Percentiles rank a stretch among this genome's conserved stretches.
Conservation (phyloP, 768 basidiomycete genomes). For the Tricholoma terreum region DNA sequence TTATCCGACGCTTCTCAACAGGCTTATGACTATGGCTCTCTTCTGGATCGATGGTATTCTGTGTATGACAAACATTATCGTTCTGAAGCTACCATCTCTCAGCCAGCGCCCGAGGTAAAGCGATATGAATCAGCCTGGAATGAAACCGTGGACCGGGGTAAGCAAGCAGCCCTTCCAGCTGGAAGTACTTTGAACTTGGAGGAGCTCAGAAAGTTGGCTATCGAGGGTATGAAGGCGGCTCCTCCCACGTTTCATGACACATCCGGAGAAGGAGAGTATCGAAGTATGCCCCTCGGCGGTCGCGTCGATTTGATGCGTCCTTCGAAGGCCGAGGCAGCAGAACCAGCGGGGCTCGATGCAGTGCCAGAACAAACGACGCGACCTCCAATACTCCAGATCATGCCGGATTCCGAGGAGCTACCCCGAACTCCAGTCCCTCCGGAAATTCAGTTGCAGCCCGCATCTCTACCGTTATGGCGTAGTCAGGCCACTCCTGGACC, state of each 20-base stretch:
- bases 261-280: slow-evolving; percentile 67
- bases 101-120: slow-evolving; percentile 56
- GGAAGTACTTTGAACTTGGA: slow-evolving; percentile 51
- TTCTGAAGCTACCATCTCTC: slow-evolving; percentile 42
- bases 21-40: slow-evolving; percentile 73
- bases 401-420: slow-evolving; percentile 23
- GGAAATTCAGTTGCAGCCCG: slow-evolving; percentile 25
- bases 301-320: slow-evolving; percentile 85
- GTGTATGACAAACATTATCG: slow-evolving; percentile 90
- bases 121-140: slow-evolving; percentile 81
- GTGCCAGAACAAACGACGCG: slow-evolving; percentile 1
- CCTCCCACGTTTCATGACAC: slow-evolving; percentile 15
- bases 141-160: slow-evolving; percentile 24
- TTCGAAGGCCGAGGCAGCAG: slow-evolving; percentile 20
- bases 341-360: slow-evolving; percentile 6
- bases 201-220: slow-evolving; percentile 58
- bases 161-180: slow-evolving; percentile 17
- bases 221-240: slow-evolving; percentile 50
- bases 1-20: slow-evolving; percentile 32
- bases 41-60: slow-evolving; percentile 88
- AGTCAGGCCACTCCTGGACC: slow-evolving; percentile 61
- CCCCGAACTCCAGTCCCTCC: slow-evolving; percentile 40
- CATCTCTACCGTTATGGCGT: slow-evolving; percentile 40
- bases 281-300: slow-evolving; percentile 80
- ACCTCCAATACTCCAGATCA: slow-evolving; percentile 4